Evolutionary conservation across 805 yeast species (phyloP).

Genomic region (Ogataea ramenticola): DNA sequence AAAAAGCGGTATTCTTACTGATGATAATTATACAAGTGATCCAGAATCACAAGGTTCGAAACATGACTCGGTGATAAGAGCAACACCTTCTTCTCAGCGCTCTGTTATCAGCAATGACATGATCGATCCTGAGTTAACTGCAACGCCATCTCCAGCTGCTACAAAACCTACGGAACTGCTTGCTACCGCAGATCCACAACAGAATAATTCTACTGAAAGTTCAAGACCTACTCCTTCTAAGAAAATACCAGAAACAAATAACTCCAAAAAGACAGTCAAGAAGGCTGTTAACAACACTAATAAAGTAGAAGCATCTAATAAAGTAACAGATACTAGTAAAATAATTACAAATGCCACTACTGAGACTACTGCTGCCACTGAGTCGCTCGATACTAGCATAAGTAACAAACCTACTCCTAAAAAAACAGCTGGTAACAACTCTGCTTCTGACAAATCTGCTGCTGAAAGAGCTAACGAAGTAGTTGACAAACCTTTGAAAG

Average conservation of each 20-base stretch:
- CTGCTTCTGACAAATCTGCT: not conserved
- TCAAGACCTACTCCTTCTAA: not conserved
- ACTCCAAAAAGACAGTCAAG: not conserved
- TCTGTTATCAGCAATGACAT: not conserved
- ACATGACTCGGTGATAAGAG: too few species aligned
- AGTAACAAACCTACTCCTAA: not conserved
- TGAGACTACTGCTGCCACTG: too few species aligned
- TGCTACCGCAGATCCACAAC: not conserved
- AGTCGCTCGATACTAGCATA: too few species aligned
- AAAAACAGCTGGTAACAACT: not conserved
- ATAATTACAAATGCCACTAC: not conserved
- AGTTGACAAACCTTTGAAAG: too few species aligned
- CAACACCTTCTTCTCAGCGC: not conserved
- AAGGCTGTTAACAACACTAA: not conserved
- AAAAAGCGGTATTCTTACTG: conserved; percentile 6
- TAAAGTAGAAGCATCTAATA: too few species aligned
- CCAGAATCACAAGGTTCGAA: not conserved
- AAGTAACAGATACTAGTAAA: too few species aligned
- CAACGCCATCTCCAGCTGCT: not conserved
- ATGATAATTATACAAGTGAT: not conserved
- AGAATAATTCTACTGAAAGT: not conserved
- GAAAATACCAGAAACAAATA: not conserved
- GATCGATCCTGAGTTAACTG: not conserved
- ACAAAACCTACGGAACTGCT: not conserved
- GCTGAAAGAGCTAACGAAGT: conserved; percentile 1